Base-by-base conservation (phyloP, 2,329 filamentous ascomycete genomes). In the Rhynchosporium graminicola region DNA sequence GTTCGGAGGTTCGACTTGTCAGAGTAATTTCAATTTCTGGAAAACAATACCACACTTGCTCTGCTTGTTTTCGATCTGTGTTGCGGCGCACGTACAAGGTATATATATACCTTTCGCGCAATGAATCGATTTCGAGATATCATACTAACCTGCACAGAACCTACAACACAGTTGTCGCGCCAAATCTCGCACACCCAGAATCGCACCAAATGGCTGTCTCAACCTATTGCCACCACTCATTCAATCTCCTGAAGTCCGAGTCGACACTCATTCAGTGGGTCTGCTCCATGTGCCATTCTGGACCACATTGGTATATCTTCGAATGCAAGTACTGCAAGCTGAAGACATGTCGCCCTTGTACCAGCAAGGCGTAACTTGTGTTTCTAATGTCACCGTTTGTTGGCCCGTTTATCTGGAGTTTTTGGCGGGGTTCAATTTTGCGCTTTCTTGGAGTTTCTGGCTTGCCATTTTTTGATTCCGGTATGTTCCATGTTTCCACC, bases 251-350 rank as follows among this genome's bases (percentile, higher is more conserved):
- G 76, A 89, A 89, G 76, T 86, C 84, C 36, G 85, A 88, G 70
- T 87, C 78, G 71, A 87, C 81, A 10, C 74, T 89, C 59, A 80
- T 90, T 61, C 82, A 87, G 73, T 90, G 86, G 86, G 79, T 80
- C 57, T 90, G 87, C 78, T 80, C 83, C 63, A 76, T 87, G 70
- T 89, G 87, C 73, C 82, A 85, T 64, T 83, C 82, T 2, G 86
- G 86, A 1, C 86, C 86, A 57, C 83, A 86, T 75, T 88, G 85
- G 84, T 83, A 82, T 75, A 89, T 90, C 70, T 89, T 83, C 67
- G 85, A 89, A 74, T 90, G 87, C 77, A 79, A 81, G 65, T 87
- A 87, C 73, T 90, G 87, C 82, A 86, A 86, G 74, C 76, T 87
- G 57, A 86, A 88, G 75, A 80, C 83, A 36, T 89, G 87, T 74